Evolutionary conservation across 352 stramenopile species (phyloP), one percentile per base, ranked within the genome.

Genomic region (Globisporangium takayamanum): DNA sequence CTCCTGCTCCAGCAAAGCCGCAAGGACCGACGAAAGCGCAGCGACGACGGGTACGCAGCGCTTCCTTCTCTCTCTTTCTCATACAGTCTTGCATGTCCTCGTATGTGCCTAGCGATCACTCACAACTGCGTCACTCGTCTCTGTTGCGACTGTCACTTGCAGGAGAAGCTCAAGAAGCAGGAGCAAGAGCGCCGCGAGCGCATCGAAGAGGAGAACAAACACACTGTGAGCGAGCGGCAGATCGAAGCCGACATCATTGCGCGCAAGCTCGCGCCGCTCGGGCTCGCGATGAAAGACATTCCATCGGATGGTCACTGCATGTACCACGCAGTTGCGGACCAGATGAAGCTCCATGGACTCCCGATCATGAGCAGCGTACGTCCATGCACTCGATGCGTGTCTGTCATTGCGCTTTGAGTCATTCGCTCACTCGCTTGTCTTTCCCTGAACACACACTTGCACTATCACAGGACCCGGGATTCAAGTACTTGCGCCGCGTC

Each of bases 241-340:
- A 75, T 94, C 30, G 86, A 96, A 63, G 69, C 74, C 4, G 84
- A 96, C 26, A 67, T 81, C 47, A 92, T 95, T 51, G 26, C 72
- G 36, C 53, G 59, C 7, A 85, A 92, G 68, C 71, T 95, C 33
- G 46, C 67, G 30, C 70, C 66, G 47, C 60, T 76, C 33, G 71
- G 70, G 2, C 69, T 94, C 36, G 63, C 63, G 45, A 94, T 99
- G 62, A 80, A 90, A 47, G 95, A 99, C 60, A 97, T 99, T 18
- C 79, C 87, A 42, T 96, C 95, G 1, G 97, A 99, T 69, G 97
- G 97, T 4, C 84, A 99, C 79, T 99, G 97, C 73, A 90, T 99
- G 72, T 99, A 99, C 77, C 89, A 98, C 58, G 92, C 95, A 3
- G 85, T 99, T 18, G 94, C 80, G 0, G 83, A 97, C 59, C 94